Evolutionary conservation across 2,329 filamentous ascomycete genomes (phyloP).

Genomic region (Magnaporthiopsis rhizophila): DNA sequence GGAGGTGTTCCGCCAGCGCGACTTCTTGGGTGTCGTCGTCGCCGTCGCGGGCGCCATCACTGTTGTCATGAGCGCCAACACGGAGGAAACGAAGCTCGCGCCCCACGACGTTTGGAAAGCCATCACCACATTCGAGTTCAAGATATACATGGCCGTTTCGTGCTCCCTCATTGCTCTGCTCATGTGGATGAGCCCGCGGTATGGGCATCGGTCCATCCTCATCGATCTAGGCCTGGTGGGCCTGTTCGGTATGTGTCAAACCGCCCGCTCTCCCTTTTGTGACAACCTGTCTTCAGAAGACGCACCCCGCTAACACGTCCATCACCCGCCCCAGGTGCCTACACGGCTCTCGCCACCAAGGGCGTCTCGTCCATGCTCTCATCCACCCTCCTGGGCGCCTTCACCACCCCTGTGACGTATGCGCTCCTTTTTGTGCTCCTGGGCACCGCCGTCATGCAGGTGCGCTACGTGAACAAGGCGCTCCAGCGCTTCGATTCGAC

Average conservation of each 20-base stretch:
- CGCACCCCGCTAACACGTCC: not conserved
- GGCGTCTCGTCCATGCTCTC: conserved; percentile 93
- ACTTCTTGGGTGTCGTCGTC: conserved; percentile 82
- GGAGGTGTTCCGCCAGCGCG: conserved; percentile 75
- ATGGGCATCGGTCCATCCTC: conserved; percentile 78
- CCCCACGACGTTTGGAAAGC: conserved; percentile 84
- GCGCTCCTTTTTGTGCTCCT: conserved; percentile 72
- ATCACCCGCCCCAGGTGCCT: conserved; percentile 55
- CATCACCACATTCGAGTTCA: conserved; percentile 82
- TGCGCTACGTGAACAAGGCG: conserved; percentile 85
- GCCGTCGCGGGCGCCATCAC: conserved; percentile 83
- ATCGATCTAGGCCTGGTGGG: conserved; percentile 92
- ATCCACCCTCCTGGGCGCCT: conserved; percentile 78
- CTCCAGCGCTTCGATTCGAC: conserved; percentile 94
- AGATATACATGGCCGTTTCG: conserved; percentile 80
- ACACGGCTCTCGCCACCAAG: conserved; percentile 94
- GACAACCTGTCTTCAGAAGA: not conserved
- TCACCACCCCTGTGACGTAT: conserved; percentile 90
- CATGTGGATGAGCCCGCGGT: conserved; percentile 74
- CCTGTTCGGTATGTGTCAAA: conserved; percentile 64
- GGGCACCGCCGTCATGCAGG: conserved; percentile 86
- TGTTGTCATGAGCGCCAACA: conserved; percentile 84
- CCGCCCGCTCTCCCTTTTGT: not conserved
- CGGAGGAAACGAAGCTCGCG: conserved; percentile 82
- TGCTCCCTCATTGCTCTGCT: conserved; percentile 63